These are phyloP conservation scores for Apiospora rasikravindrae DNA, from an alignment of 2,329 filamentous ascomycete genomes.

Conservation along the genomic window DNA sequence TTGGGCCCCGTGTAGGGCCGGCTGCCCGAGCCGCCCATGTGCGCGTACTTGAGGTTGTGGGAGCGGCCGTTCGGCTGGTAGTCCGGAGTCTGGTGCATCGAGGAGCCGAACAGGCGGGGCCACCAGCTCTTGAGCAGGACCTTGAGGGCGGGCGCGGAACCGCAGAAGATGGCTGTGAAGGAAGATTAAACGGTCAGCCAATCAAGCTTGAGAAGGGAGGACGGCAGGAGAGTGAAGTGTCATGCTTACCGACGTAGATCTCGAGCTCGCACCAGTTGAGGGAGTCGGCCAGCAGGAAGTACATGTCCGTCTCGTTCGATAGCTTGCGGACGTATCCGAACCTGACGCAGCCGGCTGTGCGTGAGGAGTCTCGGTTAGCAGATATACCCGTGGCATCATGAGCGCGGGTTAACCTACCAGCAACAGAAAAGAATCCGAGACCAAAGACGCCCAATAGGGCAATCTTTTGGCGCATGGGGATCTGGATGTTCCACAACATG, in stretches of 20 bases:
- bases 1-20: conserved; percentile 1
- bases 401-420: conserved; percentile 13
- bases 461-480: conserved; percentile 20
- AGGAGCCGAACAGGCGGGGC: background rate
- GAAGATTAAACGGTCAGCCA: background rate
- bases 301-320: conserved; percentile 22
- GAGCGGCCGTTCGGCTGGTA: background rate
- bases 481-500: conserved; percentile 24
- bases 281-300: conserved; percentile 24
- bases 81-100: background rate
- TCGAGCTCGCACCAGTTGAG: conserved; percentile 26
- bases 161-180: conserved; percentile 25
- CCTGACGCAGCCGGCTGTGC: conserved; percentile 23
- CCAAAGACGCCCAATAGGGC: conserved; percentile 22
- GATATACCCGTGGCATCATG: background rate
- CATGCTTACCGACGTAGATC: conserved; percentile 23
- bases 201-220: background rate
- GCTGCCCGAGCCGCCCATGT: background rate
- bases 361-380: background rate
- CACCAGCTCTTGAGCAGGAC: conserved; percentile 9
- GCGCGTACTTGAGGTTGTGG: background rate
- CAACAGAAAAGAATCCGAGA: conserved; percentile 22
- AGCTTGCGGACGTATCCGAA: conserved; percentile 25
- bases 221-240: background rate
- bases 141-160: conserved; percentile 22